Evolutionary conservation across 2,329 filamentous ascomycete species (phyloP), one percentile per base, ranked within the genome.

Genomic region (Venturia asperata): DNA sequence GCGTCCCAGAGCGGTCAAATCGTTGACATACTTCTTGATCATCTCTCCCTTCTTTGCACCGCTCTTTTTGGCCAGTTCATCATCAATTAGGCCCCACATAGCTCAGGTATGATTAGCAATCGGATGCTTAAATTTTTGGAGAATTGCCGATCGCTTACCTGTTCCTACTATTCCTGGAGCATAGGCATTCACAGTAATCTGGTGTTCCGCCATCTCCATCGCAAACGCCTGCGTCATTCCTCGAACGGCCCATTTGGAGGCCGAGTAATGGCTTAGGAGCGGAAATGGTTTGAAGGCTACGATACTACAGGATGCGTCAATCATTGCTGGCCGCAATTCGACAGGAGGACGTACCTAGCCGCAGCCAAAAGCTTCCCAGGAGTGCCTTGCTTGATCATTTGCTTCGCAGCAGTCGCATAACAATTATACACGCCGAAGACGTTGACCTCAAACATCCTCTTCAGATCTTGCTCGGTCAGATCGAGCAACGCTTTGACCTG

Each of bases 41-140:
- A 79, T 82, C 30, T 82, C 80, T 1, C 82, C 82, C 69, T 80
- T 82, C 69, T 78, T 74, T 0, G 76, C 75, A 0, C 82, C 85
- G 0, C 74, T 77, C 65, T 79, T 78, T 71, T 82, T 78, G 0
- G 80, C 83, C 41, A 87, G 67, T 66, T 82, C 81, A 67, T 83
- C 81, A 67, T 89, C 87, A 64, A 89, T 88, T 1, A 84, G 71
- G 58, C 88, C 86, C 86, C 86, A 89, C 86, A 89, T 89, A 0
- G 79, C 77, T 0, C 3, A 39, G 6, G 9, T 3, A 52, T 24
- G n/a, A 30, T 45, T 24, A 47, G 45, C 61, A 4, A 24, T 24
- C 27, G 24, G 2, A 17, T 15, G 13, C 11, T 5, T 17, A 7
- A 1, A n/a, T n/a, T 55, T 5, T 5, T 13, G 15, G 1, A n/a